Evolutionary conservation across 108 stramenopile genomes (phyloP).

Genomic region (Stephanodiscus minutulus): DNA sequence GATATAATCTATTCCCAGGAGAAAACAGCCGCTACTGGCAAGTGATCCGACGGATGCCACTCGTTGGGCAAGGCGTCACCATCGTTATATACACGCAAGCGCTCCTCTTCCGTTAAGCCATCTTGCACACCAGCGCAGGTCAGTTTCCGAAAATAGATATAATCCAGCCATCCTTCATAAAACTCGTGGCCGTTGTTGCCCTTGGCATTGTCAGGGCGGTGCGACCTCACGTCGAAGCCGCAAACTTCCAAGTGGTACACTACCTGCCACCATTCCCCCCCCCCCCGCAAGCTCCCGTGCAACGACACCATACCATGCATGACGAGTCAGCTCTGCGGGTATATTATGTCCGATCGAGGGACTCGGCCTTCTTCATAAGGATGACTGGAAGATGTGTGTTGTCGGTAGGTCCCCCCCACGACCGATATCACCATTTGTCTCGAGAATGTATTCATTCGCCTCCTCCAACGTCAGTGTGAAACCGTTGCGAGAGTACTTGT

Average conservation of each 20-base stretch:
- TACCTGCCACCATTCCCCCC: constrained; percentile 66
- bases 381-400: constrained; percentile 49
- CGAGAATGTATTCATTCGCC: constrained; percentile 79
- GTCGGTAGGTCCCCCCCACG: constrained; percentile 76
- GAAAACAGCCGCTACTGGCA: constrained; percentile 82
- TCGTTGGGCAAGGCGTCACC: constrained; percentile 72
- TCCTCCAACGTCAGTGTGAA: constrained; percentile 58
- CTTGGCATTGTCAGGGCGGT: constrained; percentile 6
- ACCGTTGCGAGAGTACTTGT: constrained; percentile 25
- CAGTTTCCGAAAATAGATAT: constrained; percentile 30
- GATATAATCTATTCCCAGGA: constrained; percentile 17
- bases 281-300: constrained; percentile 58
- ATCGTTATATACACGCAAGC: constrained; percentile 22
- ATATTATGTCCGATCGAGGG: not conserved
- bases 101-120: constrained; percentile 28
- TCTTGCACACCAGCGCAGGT: constrained; percentile 40
- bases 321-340: constrained; percentile 35
- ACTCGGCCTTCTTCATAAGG: constrained; percentile 21
- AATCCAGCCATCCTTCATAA: constrained; percentile 57
- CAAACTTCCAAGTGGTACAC: constrained; percentile 57
- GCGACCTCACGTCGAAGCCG: constrained; percentile 46
- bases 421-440: constrained; percentile 69
- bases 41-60: constrained; percentile 86
- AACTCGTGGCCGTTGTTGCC: constrained; percentile 43
- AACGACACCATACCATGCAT: constrained; percentile 57